Evolutionary conservation across 2,329 filamentous ascomycete species (phyloP).

Genomic region (Aschersonia sp.): DNA sequence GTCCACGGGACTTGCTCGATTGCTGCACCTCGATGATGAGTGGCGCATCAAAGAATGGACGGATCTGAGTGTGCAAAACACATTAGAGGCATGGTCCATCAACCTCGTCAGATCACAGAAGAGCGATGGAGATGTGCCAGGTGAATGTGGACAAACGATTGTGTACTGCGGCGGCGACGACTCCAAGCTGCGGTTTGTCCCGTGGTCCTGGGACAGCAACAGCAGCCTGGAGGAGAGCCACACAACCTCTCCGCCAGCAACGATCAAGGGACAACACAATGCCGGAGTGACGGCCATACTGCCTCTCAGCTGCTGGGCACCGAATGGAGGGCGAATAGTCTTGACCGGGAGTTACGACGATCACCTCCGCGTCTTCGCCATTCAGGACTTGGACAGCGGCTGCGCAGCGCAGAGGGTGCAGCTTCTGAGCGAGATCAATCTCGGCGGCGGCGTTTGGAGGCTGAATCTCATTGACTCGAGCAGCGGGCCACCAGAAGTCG

Average conservation of each 20-base stretch:
- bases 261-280: constrained; percentile 40
- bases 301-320: constrained; percentile 36
- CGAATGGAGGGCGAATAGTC: constrained; percentile 39
- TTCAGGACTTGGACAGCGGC: constrained; percentile 24
- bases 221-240: constrained; percentile 4
- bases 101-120: constrained; percentile 32
- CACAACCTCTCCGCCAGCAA: constrained; percentile 8
- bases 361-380: constrained; percentile 50
- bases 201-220: constrained; percentile 13
- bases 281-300: constrained; percentile 82
- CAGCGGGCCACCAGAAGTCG: constrained; percentile 8
- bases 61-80: constrained; percentile 30
- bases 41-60: constrained; percentile 21
- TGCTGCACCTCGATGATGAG: constrained; percentile 32
- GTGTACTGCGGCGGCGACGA: constrained; percentile 67
- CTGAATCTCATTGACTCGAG: constrained; percentile 43
- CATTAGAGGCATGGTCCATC: constrained; percentile 61
- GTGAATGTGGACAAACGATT: constrained; percentile 17
- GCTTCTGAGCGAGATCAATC: constrained; percentile 46
- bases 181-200: constrained; percentile 38
- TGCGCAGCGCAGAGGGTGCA: constrained; percentile 27
- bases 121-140: constrained; percentile 3
- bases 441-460: constrained; percentile 80
- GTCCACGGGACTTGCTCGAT: constrained; percentile 47
- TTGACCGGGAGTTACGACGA: constrained; percentile 92